These are phyloP conservation scores for Cicer bijugum DNA, from an alignment of 306 rosid species.

Conservation along the genomic window DNA sequence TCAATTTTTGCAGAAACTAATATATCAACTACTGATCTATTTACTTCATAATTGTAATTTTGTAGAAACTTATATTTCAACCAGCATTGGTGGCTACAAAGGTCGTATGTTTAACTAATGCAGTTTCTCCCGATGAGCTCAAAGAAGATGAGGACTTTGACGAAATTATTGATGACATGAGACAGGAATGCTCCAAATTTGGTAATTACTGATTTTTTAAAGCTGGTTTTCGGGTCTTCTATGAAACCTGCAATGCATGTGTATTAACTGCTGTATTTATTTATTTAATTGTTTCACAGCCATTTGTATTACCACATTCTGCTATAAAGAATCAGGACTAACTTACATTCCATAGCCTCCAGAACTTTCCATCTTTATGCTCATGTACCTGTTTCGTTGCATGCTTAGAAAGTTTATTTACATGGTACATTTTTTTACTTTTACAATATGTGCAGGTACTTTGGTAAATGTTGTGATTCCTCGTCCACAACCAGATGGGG, in stretches of 20 bases:
- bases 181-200: slow-evolving; percentile 86
- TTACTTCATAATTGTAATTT: not conserved
- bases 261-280: slow-evolving; percentile 54
- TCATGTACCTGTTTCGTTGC: slow-evolving; percentile 36
- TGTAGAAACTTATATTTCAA: slow-evolving; percentile 86
- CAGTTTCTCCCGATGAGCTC: slow-evolving; percentile 82
- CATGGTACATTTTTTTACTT: slow-evolving; percentile 31
- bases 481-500: slow-evolving; percentile 75
- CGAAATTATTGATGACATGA: slow-evolving; percentile 91
- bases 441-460: slow-evolving; percentile 66
- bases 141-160: slow-evolving; percentile 89
- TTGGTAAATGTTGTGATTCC: slow-evolving; percentile 83
- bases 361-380: slow-evolving; percentile 60
- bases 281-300: slow-evolving; percentile 77
- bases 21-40: slow-evolving; percentile 63
- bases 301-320: slow-evolving; percentile 75
- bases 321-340: slow-evolving; percentile 81
- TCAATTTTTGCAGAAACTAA: slow-evolving; percentile 66
- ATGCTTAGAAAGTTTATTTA: slow-evolving; percentile 1
- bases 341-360: slow-evolving; percentile 77
- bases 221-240: not conserved
- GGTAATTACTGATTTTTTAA: slow-evolving; percentile 53
- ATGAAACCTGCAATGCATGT: slow-evolving; percentile 37
- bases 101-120: slow-evolving; percentile 86
- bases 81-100: slow-evolving; percentile 78